Base-by-base conservation (phyloP, 2,329 filamentous ascomycete genomes). In the Capronia coronata region DNA sequence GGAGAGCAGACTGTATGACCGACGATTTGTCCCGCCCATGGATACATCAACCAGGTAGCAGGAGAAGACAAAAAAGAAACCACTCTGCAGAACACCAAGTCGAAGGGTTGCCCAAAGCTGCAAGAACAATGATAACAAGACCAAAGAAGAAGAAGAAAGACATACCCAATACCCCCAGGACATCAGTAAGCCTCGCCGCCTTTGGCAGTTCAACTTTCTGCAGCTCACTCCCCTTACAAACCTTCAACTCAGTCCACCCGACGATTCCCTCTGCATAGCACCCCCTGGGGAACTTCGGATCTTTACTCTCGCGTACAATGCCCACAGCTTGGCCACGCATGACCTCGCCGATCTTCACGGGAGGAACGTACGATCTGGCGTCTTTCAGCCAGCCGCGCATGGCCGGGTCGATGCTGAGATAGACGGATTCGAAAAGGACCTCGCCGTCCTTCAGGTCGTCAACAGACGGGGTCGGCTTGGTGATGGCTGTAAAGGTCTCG, bases 321-420 rank as follows among this genome's bases (percentile, higher is more conserved):
- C 75, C 76, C 51, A 85, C 76, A 52, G 73, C 74, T 18, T 65
- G 64, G 30, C 82, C 82, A 59, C 83, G 81, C 84, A 88, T 88
- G 27, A 77, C 71, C 51, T 79, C 80, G 59, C 80, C 82, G 52
- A 84, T 77, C 56, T 80, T 69, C 22, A 88, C 82, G 6, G 84
- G 82, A 0, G 83, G 80, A 1, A 86, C 64, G 66, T 88, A 88
- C 1, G 83, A 78, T 23, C 77, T 70, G 30, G 69, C 68, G 43
- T 58, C 72, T 53, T 68, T 83, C 16, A 88, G 67, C 82, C 82
- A 87, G 51, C 79, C 79, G 59, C 84, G 77, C 83, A 87, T 87
- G n/a, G 84, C 83, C 1, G 84, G 84, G 66, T 87, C 84, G 32
- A 87, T 72, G 8, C 80, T 83, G 38, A 86, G 72, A 62, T 86